phyloP scores from a whole-genome alignment of 352 stramenopile species.

The Phytophthora kernoviae region DNA sequence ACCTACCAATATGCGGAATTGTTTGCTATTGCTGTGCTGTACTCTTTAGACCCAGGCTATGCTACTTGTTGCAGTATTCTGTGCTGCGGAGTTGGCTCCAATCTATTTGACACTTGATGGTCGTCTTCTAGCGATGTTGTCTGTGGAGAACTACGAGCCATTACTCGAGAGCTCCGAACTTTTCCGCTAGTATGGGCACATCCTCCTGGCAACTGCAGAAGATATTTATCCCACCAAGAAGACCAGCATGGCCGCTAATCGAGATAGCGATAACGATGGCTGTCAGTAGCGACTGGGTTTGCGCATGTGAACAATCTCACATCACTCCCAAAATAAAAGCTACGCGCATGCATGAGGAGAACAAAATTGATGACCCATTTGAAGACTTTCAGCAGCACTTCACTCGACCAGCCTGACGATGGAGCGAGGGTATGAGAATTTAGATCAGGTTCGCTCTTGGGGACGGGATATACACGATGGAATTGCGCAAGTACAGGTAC shows the following conservation, averaged over 20 bases:
- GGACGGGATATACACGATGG: constrained; percentile 12
- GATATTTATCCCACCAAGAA: constrained; percentile 23
- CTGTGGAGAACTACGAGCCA: constrained; percentile 80
- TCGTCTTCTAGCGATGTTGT: constrained; percentile 77
- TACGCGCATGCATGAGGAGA: constrained; percentile 15
- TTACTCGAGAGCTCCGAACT: constrained; percentile 67
- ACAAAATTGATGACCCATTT: not conserved
- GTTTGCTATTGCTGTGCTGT: not conserved
- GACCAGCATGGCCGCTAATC: not conserved
- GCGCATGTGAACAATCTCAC: constrained; percentile 1
- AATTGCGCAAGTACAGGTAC: constrained; percentile 30
- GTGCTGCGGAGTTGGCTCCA: constrained; percentile 74
- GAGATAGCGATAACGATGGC: constrained; percentile 1
- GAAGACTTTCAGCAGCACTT: not conserved
- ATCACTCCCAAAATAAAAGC: constrained; percentile 28
- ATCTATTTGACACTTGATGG: constrained; percentile 84
- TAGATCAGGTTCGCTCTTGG: constrained; percentile 11
- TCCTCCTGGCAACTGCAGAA: not conserved
- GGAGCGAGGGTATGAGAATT: constrained; percentile 8
- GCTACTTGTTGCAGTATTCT: constrained; percentile 82
- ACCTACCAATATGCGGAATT: not conserved
- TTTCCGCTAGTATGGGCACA: constrained; percentile 35
- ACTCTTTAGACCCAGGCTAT: constrained; percentile 71
- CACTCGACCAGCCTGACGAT: not conserved
- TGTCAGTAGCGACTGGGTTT: constrained; percentile 9